Evolutionary conservation across 1,284 basidiomycete genomes (phyloP).

Genomic region (Pseudozyma sp.): DNA sequence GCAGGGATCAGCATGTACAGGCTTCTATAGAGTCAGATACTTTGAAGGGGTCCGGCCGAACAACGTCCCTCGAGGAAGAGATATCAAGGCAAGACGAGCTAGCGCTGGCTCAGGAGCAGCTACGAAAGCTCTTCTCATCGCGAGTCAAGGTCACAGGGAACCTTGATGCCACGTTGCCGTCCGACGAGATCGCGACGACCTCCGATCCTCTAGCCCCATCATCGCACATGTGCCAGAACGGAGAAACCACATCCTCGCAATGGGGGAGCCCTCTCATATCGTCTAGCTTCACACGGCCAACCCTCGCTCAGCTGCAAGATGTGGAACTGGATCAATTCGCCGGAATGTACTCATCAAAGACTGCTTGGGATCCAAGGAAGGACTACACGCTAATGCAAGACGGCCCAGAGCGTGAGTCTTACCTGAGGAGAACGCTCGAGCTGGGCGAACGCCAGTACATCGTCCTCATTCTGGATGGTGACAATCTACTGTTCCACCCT

Average conservation of each 20-base stretch:
- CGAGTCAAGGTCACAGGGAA: not conserved
- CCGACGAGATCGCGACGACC: no score
- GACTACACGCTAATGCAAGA: constrained; percentile 34
- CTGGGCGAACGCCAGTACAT: constrained; percentile 18
- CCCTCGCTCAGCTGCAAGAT: constrained; percentile 17
- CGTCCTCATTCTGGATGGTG: constrained; percentile 36
- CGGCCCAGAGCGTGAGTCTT: constrained; percentile 12
- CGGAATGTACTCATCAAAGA: constrained; percentile 26
- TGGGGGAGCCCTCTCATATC: not conserved
- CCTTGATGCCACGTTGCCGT: no score
- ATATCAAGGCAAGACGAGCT: constrained; percentile 4
- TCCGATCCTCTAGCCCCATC: not conserved
- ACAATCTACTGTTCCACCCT: constrained; percentile 39
- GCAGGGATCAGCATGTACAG: no score
- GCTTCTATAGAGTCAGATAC: no score
- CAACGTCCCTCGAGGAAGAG: not conserved
- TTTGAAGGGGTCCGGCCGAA: no score
- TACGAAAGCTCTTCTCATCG: constrained; percentile 12
- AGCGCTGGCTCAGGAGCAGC: constrained; percentile 11
- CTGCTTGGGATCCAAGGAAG: constrained; percentile 32
- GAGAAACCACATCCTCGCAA: not conserved
- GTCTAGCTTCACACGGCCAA: constrained; percentile 14
- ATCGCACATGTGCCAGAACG: no score
- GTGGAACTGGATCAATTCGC: constrained; percentile 14
- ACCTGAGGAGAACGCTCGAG: constrained; percentile 3